A percentile compares a stretch with the other conserved stretches of the same genome.
phyloP scores from a whole-genome alignment of 805 yeast species.

The Barnettozyma salicaria region DNA sequence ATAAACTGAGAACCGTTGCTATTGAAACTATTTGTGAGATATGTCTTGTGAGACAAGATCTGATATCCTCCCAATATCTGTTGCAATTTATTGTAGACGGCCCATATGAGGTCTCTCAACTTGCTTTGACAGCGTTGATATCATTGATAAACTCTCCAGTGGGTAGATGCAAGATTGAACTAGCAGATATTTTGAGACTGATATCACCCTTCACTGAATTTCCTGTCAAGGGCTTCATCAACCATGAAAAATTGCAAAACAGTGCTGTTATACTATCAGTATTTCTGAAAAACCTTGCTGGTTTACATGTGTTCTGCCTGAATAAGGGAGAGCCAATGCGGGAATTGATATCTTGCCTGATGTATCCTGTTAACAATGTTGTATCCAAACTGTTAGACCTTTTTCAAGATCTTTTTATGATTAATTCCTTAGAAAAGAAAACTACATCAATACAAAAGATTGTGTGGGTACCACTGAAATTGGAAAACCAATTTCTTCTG shows the following conservation, averaged over 20 bases:
- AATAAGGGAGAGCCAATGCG: constrained; percentile 49
- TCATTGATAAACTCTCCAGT: constrained; percentile 53
- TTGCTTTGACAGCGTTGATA: constrained; percentile 42
- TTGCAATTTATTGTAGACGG: constrained; percentile 48
- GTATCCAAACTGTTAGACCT: constrained; percentile 66
- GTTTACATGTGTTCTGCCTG: constrained; percentile 58
- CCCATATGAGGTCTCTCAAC: constrained; percentile 39
- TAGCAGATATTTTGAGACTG: constrained; percentile 55
- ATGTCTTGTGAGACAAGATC: constrained; percentile 37
- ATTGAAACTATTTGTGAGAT: constrained; percentile 51
- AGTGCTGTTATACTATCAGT: constrained; percentile 53
- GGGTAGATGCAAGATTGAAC: constrained; percentile 46
- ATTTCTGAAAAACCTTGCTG: constrained; percentile 69
- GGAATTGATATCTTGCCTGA: constrained; percentile 55
- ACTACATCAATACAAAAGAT: constrained; percentile 13
- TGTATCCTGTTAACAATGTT: constrained; percentile 47
- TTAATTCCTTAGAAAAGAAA: constrained; percentile 40
- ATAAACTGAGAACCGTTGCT: constrained; percentile 43
- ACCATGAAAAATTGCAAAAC: constrained; percentile 51
- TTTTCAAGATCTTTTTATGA: constrained; percentile 59
- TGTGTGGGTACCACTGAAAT: constrained; percentile 26
- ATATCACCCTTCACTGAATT: constrained; percentile 68
- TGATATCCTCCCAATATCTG: constrained; percentile 36
- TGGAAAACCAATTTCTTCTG: constrained; percentile 38
- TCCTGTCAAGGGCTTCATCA: constrained; percentile 41